Evolutionary conservation across 1,284 basidiomycete genomes (phyloP).

Genomic region (Rhizoctonia solani): DNA sequence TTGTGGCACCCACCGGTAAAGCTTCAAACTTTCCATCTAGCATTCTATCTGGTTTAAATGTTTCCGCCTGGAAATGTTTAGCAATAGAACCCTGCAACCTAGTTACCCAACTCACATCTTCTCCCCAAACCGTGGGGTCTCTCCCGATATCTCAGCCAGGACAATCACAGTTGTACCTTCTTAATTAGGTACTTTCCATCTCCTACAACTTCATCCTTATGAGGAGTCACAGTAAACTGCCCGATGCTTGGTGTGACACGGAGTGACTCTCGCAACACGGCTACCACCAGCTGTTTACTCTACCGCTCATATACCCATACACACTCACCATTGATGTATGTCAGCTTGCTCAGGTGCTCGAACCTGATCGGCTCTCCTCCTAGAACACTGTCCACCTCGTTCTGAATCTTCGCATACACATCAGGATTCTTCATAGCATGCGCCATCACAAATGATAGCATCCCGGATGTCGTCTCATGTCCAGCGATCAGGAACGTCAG

Average conservation of each 20-base stretch:
- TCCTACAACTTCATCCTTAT: conserved; percentile 40
- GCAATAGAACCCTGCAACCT: background rate
- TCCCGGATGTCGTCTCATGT: conserved; percentile 43
- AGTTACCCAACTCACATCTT: conserved; percentile 40
- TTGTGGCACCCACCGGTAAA: conserved; percentile 36
- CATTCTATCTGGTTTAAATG: conserved; percentile 53
- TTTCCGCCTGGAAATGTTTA: conserved; percentile 1
- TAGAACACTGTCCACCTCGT: conserved; percentile 43
- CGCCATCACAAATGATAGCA: conserved; percentile 43
- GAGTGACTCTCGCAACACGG: conserved; percentile 43
- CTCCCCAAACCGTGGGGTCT: conserved; percentile 44
- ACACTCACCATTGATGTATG: conserved; percentile 42
- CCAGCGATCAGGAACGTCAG: conserved; percentile 47
- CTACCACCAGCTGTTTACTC: background rate
- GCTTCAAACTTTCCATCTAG: conserved; percentile 47
- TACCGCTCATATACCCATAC: background rate
- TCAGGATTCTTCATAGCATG: conserved; percentile 42
- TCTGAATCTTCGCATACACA: conserved; percentile 41
- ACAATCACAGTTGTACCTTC: conserved; percentile 38
- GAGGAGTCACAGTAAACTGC: conserved; percentile 36
- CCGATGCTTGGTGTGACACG: conserved; percentile 43
- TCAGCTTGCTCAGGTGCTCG: conserved; percentile 41
- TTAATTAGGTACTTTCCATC: conserved; percentile 41
- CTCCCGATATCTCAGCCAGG: conserved; percentile 42
- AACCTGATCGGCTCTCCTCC: conserved; percentile 38